Evolutionary conservation across 805 yeast species (phyloP).

Genomic region (Pichia sporocuriosa): DNA sequence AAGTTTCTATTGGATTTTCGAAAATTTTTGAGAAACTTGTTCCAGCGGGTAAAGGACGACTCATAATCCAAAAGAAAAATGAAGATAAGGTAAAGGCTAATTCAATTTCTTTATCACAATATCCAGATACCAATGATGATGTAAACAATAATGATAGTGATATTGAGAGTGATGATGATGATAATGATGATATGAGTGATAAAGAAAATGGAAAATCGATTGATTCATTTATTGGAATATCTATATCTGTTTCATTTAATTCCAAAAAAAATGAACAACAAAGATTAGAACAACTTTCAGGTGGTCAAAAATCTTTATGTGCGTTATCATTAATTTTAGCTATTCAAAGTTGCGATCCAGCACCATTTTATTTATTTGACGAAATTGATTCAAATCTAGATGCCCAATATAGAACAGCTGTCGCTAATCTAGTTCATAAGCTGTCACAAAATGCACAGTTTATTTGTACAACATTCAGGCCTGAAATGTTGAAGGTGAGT

Average conservation of each 20-base stretch:
- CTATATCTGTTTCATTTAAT: constrained; percentile 84
- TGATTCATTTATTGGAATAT: constrained; percentile 70
- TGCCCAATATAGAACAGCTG: constrained; percentile 82
- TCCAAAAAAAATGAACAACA: constrained; percentile 80
- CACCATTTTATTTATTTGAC: constrained; percentile 93
- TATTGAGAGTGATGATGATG: constrained; percentile 17
- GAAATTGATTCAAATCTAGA: constrained; percentile 96
- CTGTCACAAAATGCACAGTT: constrained; percentile 75
- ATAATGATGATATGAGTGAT: constrained; percentile 16
- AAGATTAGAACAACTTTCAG: constrained; percentile 84
- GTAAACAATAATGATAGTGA: constrained; percentile 16
- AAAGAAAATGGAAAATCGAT: constrained; percentile 23
- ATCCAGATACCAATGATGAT: constrained; percentile 9
- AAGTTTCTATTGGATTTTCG: constrained; percentile 66
- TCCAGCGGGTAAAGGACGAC: constrained; percentile 72
- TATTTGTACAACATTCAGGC: constrained; percentile 92
- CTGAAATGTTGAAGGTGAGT: constrained; percentile 85
- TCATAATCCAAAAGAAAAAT: constrained; percentile 52
- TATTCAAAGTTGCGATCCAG: constrained; percentile 92
- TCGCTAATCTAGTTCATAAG: constrained; percentile 65
- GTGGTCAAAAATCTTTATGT: constrained; percentile 96
- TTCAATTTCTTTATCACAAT: constrained; percentile 14
- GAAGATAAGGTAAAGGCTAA: constrained; percentile 7
- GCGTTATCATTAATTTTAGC: constrained; percentile 92
- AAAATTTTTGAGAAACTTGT: constrained; percentile 75